Percentiles rank a stretch among this genome's conserved stretches.
Conservation (phyloP, 2,329 filamentous ascomycete species). For the Intubia oerlemansii region DNA sequence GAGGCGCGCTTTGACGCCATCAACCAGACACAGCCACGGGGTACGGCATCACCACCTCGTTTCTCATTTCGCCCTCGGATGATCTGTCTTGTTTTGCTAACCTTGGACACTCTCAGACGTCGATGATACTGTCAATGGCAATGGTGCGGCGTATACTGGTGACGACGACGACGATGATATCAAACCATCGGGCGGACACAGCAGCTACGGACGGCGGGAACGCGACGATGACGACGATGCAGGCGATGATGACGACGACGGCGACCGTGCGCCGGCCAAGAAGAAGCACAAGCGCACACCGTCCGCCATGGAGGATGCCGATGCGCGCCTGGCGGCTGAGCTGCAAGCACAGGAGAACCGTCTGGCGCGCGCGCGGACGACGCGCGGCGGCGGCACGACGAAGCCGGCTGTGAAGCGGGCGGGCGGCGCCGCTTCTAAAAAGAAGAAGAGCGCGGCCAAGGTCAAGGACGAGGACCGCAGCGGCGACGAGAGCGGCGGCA, state of each 20-base stretch:
- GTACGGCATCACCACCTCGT: too few species aligned
- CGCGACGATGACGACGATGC: too few species aligned
- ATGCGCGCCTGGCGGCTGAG: slow-evolving; percentile 69
- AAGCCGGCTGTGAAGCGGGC: slow-evolving; percentile 30
- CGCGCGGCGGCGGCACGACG: slow-evolving; percentile 47
- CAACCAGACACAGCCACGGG: too few species aligned
- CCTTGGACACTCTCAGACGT: too few species aligned
- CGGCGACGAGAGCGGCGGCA: slow-evolving; percentile 48
- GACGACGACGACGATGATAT: slow-evolving; percentile 6
- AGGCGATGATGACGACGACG: slow-evolving; percentile 22
- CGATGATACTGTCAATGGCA: neutral
- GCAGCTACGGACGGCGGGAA: too few species aligned
- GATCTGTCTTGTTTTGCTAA: too few species aligned
- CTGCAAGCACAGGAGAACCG: slow-evolving; percentile 86
- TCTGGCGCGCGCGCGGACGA: slow-evolving; percentile 42
- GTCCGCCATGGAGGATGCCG: slow-evolving; percentile 43
- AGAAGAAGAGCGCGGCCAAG: slow-evolving; percentile 22
- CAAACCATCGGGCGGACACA: too few species aligned
- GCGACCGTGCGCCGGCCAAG: slow-evolving; percentile 16
- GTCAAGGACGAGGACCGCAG: slow-evolving; percentile 46
- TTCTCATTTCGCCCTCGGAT: too few species aligned
- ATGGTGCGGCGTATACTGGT: too few species aligned
- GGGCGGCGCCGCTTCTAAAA: slow-evolving; percentile 21
- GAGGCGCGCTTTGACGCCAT: slow-evolving; percentile 54
- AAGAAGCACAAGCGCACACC: slow-evolving; percentile 48